phyloP scores from a whole-genome alignment of 2,329 filamentous ascomycete species.

The Tolypocladium cylindrosporum region DNA sequence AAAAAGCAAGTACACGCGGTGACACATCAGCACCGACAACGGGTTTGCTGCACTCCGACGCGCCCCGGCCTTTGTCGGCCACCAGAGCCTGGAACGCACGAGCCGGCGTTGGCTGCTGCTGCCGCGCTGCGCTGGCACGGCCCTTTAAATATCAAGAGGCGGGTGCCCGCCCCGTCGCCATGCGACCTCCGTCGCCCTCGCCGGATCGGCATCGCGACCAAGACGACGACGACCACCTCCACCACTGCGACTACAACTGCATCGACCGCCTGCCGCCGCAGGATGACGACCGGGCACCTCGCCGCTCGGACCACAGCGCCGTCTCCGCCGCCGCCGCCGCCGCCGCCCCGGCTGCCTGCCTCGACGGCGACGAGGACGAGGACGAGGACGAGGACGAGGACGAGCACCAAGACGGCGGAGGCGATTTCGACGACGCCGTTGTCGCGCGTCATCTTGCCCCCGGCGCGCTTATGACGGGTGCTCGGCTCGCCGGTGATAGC shows the following conservation, averaged over 20 bases:
- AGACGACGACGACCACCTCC: background rate
- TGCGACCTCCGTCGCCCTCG: slow-evolving; percentile 6
- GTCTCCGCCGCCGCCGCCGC: background rate
- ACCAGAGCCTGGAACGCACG: background rate
- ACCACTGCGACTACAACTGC: background rate
- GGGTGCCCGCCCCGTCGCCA: slow-evolving; percentile 4
- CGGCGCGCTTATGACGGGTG: background rate
- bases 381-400: background rate
- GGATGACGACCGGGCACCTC: slow-evolving; percentile 1
- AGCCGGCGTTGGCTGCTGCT: background rate
- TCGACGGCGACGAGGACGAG: background rate
- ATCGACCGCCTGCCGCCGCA: background rate
- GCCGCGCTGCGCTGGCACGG: background rate
- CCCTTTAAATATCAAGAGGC: background rate
- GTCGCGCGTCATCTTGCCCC: background rate
- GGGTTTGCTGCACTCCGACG: background rate
- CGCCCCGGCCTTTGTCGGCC: background rate
- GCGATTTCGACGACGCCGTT: background rate
- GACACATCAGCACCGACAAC: background rate
- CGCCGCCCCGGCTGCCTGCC: background rate
- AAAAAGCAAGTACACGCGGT: background rate
- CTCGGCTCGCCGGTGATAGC: background rate
- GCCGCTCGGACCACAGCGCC: background rate
- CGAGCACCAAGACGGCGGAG: background rate
- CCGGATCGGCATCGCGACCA: slow-evolving; percentile 3